phyloP scores from a whole-genome alignment of 768 basidiomycete genomes.

The button mushroom (Agaricus bisporus) region DNA sequence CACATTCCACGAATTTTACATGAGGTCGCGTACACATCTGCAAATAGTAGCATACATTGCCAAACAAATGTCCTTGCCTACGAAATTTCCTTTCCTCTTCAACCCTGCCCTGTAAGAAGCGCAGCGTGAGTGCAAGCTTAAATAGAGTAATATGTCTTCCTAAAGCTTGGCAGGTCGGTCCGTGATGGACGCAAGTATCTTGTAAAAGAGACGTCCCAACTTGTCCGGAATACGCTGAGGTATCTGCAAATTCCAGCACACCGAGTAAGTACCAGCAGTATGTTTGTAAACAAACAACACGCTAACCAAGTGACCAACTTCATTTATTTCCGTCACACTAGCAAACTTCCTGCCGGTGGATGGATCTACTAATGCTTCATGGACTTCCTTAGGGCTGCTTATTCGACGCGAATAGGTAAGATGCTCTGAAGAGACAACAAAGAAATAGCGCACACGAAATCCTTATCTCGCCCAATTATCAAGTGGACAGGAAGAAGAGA shows the following conservation, averaged over 20 bases:
- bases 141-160: no score
- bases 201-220: conserved; percentile 7
- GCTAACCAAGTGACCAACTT: conserved; percentile 26
- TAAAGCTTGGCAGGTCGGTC: conserved; percentile 1
- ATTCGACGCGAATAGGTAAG: neutral
- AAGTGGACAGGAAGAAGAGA: conserved; percentile 19
- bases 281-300: neutral
- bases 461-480: neutral
- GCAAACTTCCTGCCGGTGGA: conserved; percentile 29
- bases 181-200: neutral
- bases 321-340: conserved; percentile 21
- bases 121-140: no score
- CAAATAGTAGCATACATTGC: no score
- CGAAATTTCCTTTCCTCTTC: no score
- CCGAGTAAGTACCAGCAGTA: neutral
- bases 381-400: conserved; percentile 28
- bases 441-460: conserved; percentile 39
- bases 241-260: conserved; percentile 5
- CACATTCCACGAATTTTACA: neutral
- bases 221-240: conserved; percentile 11
- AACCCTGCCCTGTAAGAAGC: no score
- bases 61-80: no score
- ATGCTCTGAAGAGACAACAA: conserved; percentile 13
- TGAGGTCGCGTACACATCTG: no score
- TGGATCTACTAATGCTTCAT: conserved; percentile 28